A percentile compares a stretch with the other conserved stretches of the same genome.
Conservation (phyloP, 2,329 filamentous ascomycete species). For the Colletotrichum gloeosporioides region DNA sequence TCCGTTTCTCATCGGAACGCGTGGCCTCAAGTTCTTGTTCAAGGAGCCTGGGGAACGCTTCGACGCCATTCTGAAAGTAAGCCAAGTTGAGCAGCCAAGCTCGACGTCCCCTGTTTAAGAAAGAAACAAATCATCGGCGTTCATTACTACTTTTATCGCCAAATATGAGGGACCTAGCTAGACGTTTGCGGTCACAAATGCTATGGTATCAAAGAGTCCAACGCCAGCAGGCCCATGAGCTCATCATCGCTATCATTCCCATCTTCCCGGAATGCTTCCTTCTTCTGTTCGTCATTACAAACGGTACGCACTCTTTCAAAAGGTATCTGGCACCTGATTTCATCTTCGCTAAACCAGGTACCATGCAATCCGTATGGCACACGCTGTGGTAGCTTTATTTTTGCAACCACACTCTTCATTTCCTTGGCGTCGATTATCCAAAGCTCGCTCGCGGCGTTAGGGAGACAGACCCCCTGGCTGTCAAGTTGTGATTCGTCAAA, state of each 20-base stretch:
- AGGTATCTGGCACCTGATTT: slow-evolving; percentile 53
- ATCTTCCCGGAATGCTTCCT: neutral
- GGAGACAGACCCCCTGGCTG: slow-evolving; percentile 47
- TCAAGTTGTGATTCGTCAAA: slow-evolving; percentile 73
- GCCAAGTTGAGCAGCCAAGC: neutral
- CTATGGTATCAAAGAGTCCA: slow-evolving; percentile 2
- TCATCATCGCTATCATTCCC: neutral
- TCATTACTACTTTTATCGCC: neutral
- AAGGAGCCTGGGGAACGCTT: neutral
- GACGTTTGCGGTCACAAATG: neutral
- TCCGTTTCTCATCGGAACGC: neutral
- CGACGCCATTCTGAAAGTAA: neutral
- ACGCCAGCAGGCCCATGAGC: neutral
- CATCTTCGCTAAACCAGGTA: slow-evolving; percentile 61
- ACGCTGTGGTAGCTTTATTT: slow-evolving; percentile 65
- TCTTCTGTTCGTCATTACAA: neutral
- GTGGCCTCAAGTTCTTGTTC: neutral
- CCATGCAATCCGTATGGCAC: slow-evolving; percentile 75
- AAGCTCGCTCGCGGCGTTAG: slow-evolving; percentile 60
- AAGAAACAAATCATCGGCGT: neutral
- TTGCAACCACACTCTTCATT: slow-evolving; percentile 66
- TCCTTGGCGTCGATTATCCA: slow-evolving; percentile 71
- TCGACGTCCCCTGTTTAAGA: neutral
- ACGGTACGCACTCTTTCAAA: slow-evolving; percentile 13
- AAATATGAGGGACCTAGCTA: neutral